Base-by-base conservation (phyloP, 2,329 filamentous ascomycete species). In the Arthrobotrys musiformis region DNA sequence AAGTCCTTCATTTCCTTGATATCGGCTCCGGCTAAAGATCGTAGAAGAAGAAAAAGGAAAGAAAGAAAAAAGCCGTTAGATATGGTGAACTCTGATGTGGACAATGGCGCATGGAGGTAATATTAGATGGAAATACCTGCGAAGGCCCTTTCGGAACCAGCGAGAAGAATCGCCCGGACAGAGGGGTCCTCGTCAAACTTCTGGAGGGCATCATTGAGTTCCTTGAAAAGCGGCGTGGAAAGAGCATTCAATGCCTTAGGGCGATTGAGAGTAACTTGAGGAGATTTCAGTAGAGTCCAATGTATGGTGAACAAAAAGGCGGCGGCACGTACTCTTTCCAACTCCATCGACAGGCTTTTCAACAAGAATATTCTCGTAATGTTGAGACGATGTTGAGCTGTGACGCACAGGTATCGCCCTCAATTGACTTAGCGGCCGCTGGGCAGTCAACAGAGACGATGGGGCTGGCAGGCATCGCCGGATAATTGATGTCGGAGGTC, bases 1-100 rank as follows among this genome's bases (percentile, higher is more conserved):
- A 97, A 89, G 77, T 93, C 90, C 30, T 93, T 92, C 95, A 99
- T 99, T 85, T 99, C 95, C 85, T 98, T 98, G 86, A 99, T 99
- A 84, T 99, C 95, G 78, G 95, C 95, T 62, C 95, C 95, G 50
- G 95, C 94, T 83, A 81, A 64, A 40, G 50, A 11, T 13, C 19
- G 35, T 22, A n/a, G 30, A 26, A 9, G 9, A 17, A 52, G 48
- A 30, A 30, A 17, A n/a, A n/a, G n/a, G n/a, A n/a, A n/a, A n/a
- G n/a, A n/a, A n/a, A n/a, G n/a, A n/a, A n/a, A n/a, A n/a, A n/a
- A n/a, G n/a, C n/a, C n/a, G n/a, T n/a, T n/a, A n/a, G n/a, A n/a
- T n/a, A n/a, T 4, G 1, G 15, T 30, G 6, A 8, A 17, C 17
- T 15, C 44, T 2, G 8, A 9, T 6, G 30, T 4, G 17, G 22